These are phyloP conservation scores for Sungouiozyma ichnusensis DNA, from an alignment of 805 yeast species.

Conservation along the genomic window DNA sequence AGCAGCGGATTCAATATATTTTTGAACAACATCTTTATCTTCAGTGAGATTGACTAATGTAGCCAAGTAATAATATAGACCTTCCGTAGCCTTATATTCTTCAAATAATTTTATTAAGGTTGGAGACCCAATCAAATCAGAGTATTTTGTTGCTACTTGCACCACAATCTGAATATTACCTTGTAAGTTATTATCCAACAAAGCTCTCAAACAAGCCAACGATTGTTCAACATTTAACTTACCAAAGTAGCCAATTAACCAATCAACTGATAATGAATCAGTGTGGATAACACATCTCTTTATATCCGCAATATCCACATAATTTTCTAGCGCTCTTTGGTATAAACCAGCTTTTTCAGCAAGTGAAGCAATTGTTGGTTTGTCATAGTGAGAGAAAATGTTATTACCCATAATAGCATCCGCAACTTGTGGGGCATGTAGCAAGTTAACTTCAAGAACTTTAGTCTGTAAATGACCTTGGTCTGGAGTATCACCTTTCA, in stretches of 20 bases:
- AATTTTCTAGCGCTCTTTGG: conserved; percentile 94
- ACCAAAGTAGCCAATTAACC: conserved; percentile 90
- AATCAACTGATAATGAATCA: conserved; percentile 73
- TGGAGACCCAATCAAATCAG: conserved; percentile 83
- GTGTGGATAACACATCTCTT: conserved; percentile 91
- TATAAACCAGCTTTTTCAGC: conserved; percentile 93
- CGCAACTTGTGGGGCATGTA: conserved; percentile 98
- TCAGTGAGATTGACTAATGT: conserved; percentile 89
- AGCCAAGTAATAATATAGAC: conserved; percentile 86
- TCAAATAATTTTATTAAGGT: conserved; percentile 84
- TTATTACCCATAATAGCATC: conserved; percentile 95
- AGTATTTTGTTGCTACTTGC: conserved; percentile 93
- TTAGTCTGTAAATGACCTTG: conserved; percentile 95
- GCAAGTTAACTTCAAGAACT: conserved; percentile 79
- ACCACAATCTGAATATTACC: conserved; percentile 88
- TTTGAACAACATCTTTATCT: conserved; percentile 90
- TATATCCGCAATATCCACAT: conserved; percentile 88
- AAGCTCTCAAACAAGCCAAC: conserved; percentile 73
- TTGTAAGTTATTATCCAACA: conserved; percentile 67
- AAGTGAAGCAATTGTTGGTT: conserved; percentile 81
- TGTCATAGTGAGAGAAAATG: conserved; percentile 92
- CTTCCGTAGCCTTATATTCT: conserved; percentile 85
- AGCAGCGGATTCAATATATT: conserved; percentile 92
- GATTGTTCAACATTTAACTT: conserved; percentile 91
- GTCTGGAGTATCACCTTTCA: conserved; percentile 85